Conservation (phyloP, 2,329 filamentous ascomycete species). For the Achaetomium macrosporum region DNA sequence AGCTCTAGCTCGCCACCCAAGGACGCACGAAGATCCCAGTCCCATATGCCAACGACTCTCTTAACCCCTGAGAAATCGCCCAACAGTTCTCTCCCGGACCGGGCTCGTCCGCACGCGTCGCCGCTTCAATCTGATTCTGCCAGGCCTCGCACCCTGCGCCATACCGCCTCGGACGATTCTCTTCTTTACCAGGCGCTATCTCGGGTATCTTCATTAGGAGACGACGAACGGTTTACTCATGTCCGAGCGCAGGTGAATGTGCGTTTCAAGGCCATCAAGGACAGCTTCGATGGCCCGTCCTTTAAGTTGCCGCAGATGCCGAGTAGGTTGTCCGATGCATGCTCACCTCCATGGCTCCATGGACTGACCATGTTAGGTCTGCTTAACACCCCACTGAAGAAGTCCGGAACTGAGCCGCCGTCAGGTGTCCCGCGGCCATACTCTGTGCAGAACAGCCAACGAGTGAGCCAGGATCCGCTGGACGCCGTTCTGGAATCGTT, state of each 20-base stretch:
- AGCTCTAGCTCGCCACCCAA: constrained; percentile 27
- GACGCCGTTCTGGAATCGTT: constrained; percentile 59
- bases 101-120: neutral
- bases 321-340: constrained; percentile 23
- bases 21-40: constrained; percentile 18
- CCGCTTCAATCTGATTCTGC: constrained; percentile 21
- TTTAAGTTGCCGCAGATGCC: constrained; percentile 64
- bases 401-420: constrained; percentile 15
- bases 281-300: constrained; percentile 74
- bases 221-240: constrained; percentile 74
- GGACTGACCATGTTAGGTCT: constrained; percentile 20
- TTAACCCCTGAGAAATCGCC: neutral
- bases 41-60: constrained; percentile 12
- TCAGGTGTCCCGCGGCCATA: constrained; percentile 9
- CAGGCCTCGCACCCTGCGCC: constrained; percentile 39
- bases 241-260: constrained; percentile 83
- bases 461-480: constrained; percentile 31
- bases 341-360: neutral
- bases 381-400: constrained; percentile 28
- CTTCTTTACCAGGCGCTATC: constrained; percentile 71
- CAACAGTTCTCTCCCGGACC: neutral
- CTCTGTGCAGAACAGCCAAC: constrained; percentile 21
- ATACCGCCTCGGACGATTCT: constrained; percentile 71
- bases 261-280: constrained; percentile 81
- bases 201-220: constrained; percentile 73